phyloP scores from a whole-genome alignment of 2,329 filamentous ascomycete genomes.

The Apiospora phragmitis region DNA sequence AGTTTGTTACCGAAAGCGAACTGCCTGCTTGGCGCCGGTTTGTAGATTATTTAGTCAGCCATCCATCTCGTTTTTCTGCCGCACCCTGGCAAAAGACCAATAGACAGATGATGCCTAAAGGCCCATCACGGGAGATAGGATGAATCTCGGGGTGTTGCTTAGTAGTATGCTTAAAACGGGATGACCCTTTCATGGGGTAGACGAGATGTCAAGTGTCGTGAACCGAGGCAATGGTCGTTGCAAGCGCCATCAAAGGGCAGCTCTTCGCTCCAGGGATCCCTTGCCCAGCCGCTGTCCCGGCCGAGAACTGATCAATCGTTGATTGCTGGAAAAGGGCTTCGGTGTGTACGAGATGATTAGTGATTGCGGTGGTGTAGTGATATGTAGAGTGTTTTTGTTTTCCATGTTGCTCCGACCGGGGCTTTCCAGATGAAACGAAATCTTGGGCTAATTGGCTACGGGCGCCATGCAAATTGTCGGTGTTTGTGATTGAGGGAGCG shows the following conservation, averaged over 20 bases:
- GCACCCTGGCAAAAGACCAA: not conserved
- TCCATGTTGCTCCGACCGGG: not conserved
- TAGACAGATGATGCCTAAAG: not conserved
- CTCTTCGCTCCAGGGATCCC: not conserved
- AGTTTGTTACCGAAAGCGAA: not conserved
- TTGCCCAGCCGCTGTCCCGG: not conserved
- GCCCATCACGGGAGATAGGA: not conserved
- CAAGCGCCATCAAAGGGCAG: not conserved
- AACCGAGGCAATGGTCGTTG: not conserved
- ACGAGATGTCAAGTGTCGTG: not conserved
- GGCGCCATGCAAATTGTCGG: not conserved
- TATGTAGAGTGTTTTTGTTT: not conserved
- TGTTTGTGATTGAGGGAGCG: not conserved
- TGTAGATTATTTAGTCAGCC: not conserved
- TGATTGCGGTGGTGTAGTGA: not conserved
- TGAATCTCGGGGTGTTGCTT: not conserved
- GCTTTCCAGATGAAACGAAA: not conserved
- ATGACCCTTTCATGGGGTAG: conserved; percentile 4
- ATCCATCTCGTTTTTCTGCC: not conserved
- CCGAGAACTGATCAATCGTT: not conserved
- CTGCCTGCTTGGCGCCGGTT: not conserved
- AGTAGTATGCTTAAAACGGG: not conserved
- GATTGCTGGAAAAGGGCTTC: not conserved
- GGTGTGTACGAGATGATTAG: not conserved
- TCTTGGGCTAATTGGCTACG: conserved; percentile 5